Evolutionary conservation across 371 early-diverging fungal species (phyloP).

Genomic region (Batrachochytrium dendrobatidis): DNA sequence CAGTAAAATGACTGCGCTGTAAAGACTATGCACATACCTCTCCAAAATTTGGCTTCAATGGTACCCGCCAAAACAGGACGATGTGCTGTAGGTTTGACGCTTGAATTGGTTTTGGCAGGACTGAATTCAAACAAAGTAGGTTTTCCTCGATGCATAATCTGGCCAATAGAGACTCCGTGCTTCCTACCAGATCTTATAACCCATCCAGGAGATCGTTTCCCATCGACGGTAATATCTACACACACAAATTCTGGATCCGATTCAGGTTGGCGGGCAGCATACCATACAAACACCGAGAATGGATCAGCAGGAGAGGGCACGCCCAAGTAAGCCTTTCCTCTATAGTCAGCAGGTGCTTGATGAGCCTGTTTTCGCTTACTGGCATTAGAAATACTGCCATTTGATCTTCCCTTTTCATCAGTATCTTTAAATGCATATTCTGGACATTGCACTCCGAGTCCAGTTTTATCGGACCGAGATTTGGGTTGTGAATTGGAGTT

Average conservation of each 20-base stretch:
- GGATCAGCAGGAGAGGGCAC: not conserved
- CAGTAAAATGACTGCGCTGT: too few relatives aligned
- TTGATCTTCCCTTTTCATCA: too few relatives aligned
- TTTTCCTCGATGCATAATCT: not conserved
- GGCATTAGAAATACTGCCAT: too few relatives aligned
- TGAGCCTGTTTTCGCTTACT: not conserved
- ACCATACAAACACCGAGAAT: not conserved
- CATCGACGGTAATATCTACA: conserved; percentile 2
- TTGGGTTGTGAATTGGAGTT: too few relatives aligned
- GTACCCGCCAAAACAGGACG: not conserved
- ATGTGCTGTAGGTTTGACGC: not conserved
- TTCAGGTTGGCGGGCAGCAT: not conserved
- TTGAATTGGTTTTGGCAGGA: not conserved
- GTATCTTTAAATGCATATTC: too few relatives aligned
- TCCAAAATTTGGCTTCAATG: conserved; percentile 4
- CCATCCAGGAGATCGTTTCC: conserved; percentile 4
- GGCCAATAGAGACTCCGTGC: not conserved
- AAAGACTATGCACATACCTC: not conserved
- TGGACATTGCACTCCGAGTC: too few relatives aligned
- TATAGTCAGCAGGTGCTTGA: not conserved
- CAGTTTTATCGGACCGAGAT: too few relatives aligned
- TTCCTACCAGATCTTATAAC: not conserved
- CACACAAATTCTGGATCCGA: not conserved
- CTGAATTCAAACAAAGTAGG: not conserved
- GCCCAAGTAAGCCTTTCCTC: not conserved